A percentile compares a stretch with the other conserved stretches of the same genome.
Conservation (phyloP, 2,329 filamentous ascomycete species). For the Pseudopithomyces maydicus region DNA sequence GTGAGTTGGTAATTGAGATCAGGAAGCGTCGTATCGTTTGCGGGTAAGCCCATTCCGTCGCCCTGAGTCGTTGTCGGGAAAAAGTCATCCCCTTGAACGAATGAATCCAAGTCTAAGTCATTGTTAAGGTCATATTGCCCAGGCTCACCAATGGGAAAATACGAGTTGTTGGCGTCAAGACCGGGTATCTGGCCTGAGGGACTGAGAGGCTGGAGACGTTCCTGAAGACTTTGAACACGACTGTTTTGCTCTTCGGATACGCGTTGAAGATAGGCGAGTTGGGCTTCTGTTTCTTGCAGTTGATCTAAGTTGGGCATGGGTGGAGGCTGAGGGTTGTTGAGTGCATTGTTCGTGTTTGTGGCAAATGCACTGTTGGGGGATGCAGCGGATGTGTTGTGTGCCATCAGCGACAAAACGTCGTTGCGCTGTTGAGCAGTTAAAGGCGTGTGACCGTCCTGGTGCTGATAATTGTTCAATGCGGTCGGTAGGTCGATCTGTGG, state of each 20-base stretch:
- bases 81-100: constrained; percentile 62
- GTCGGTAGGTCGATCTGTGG: constrained; percentile 53
- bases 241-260: constrained; percentile 79
- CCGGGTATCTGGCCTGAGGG: constrained; percentile 80
- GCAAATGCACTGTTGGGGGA: constrained; percentile 27
- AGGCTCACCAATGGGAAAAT: constrained; percentile 46
- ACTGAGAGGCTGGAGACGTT: constrained; percentile 76
- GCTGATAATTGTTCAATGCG: constrained; percentile 54
- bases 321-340: constrained; percentile 60
- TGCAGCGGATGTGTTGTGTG: constrained; percentile 50
- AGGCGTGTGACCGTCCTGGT: constrained; percentile 51
- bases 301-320: constrained; percentile 63
- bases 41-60: not conserved
- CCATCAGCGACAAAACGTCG: constrained; percentile 55
- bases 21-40: constrained; percentile 18
- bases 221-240: constrained; percentile 76
- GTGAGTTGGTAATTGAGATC: constrained; percentile 35
- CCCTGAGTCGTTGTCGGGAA: constrained; percentile 44
- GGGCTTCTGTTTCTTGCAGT: constrained; percentile 71
- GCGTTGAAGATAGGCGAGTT: constrained; percentile 78
- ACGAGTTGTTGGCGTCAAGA: constrained; percentile 47
- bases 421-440: constrained; percentile 55
- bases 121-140: constrained; percentile 54
- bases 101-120: constrained; percentile 61
- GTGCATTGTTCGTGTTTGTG: constrained; percentile 58